A percentile compares a stretch with the other conserved stretches of the same genome.
phyloP scores from a whole-genome alignment of 345 rosid genomes.

The Pistacia integerrima region DNA sequence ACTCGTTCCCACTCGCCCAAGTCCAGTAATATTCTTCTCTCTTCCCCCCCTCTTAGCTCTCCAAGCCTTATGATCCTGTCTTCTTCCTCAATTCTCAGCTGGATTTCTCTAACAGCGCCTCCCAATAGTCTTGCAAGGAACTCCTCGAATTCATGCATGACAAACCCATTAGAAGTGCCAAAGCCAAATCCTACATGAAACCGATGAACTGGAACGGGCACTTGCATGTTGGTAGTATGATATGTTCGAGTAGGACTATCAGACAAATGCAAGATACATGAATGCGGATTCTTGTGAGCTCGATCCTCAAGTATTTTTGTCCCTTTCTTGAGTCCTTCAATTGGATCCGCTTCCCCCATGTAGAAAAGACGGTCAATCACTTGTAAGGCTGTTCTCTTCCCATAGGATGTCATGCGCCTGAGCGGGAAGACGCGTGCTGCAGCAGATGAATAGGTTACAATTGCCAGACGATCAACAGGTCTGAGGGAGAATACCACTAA shows the following conservation, averaged over 20 bases:
- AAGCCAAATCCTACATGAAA: slow-evolving; percentile 83
- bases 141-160: slow-evolving; percentile 82
- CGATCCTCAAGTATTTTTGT: slow-evolving; percentile 80
- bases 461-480: slow-evolving; percentile 71
- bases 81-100: slow-evolving; percentile 70
- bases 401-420: slow-evolving; percentile 81
- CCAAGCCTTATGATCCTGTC: slow-evolving; percentile 54
- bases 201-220: slow-evolving; percentile 59
- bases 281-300: slow-evolving; percentile 63
- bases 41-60: slow-evolving; percentile 67
- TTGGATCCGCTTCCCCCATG: slow-evolving; percentile 73
- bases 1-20: slow-evolving; percentile 49
- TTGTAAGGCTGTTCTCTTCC: slow-evolving; percentile 71
- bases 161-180: slow-evolving; percentile 65
- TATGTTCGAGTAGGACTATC: slow-evolving; percentile 62
- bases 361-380: slow-evolving; percentile 86
- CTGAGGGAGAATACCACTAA: slow-evolving; percentile 73
- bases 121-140: slow-evolving; percentile 60
- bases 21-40: slow-evolving; percentile 59
- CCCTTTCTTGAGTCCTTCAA: slow-evolving; percentile 78
- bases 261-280: slow-evolving; percentile 69
- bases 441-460: slow-evolving; percentile 80
- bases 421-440: slow-evolving; percentile 80
- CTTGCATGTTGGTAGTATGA: slow-evolving; percentile 45
- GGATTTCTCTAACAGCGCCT: slow-evolving; percentile 59